These are phyloP conservation scores for Schizophyllum amplum DNA, from an alignment of 1,284 basidiomycete species.

Conservation along the genomic window DNA sequence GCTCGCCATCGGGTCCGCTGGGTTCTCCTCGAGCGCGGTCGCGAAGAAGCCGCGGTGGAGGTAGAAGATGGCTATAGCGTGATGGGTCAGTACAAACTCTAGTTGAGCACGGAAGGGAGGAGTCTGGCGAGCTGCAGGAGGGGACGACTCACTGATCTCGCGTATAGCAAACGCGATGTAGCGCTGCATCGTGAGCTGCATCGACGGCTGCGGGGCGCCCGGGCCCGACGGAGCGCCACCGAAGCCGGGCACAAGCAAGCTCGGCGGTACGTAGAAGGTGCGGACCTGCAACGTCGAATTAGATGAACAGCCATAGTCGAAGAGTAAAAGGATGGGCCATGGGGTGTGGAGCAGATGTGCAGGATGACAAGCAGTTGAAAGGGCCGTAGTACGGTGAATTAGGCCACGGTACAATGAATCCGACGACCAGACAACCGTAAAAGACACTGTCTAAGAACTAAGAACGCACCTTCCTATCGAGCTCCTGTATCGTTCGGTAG, in stretches of 20 bases:
- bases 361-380: too few relatives aligned
- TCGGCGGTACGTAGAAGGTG: slow-evolving; percentile 46
- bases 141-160: slow-evolving; percentile 44
- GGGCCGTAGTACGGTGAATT: too few relatives aligned
- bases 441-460: too few relatives aligned
- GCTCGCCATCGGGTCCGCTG: slow-evolving; percentile 56
- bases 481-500: slow-evolving; percentile 52
- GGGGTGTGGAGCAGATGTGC: too few relatives aligned
- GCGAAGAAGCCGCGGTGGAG: slow-evolving; percentile 70
- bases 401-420: too few relatives aligned
- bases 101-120: slow-evolving; percentile 4
- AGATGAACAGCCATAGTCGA: too few relatives aligned
- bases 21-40: slow-evolving; percentile 53
- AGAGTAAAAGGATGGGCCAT: too few relatives aligned
- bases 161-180: slow-evolving; percentile 55
- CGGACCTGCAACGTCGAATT: slow-evolving; percentile 21
- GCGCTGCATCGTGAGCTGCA: slow-evolving; percentile 55
- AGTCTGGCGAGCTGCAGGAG: neutral
- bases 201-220: slow-evolving; percentile 36
- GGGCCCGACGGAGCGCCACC: slow-evolving; percentile 36
- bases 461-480: slow-evolving; percentile 52
- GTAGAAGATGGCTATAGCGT: slow-evolving; percentile 50
- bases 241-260: slow-evolving; percentile 56
- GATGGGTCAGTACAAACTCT: neutral
- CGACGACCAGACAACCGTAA: too few relatives aligned